Evolutionary conservation across 1,284 basidiomycete genomes (phyloP), one percentile per base, ranked within the genome.

Genomic region (Naganishia sp.): DNA sequence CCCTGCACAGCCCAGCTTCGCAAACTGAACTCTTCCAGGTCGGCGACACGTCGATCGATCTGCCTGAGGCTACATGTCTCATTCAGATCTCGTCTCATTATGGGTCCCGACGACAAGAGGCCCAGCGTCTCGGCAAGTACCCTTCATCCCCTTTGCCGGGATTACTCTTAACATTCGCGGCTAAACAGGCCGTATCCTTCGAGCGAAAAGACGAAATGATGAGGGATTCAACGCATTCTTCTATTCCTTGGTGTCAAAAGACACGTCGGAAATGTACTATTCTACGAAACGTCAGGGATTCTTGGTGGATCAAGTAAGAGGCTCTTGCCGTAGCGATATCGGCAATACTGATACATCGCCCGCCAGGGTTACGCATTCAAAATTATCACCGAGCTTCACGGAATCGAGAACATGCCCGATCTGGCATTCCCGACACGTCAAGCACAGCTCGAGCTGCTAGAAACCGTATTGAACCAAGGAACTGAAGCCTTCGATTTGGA

Each of bases 31-130:
- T 21, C 23, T 69, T 67, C 72, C 63, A 92, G 90, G 94, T 99
- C 72, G 96, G 96, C 74, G 96, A 99, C 79, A 99, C 96, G 39
- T 98, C 94, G 49, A 99, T 99, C 78, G 96, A 99, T 83, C 82
- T 99, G 62, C 96, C 96, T 31, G 96, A 99, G 82, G 96, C 96
- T 56, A 99, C 96, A 7, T 99, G 96, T 80, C 86, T 99, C 69
- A 99, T 99, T 72, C 96, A 99, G 82, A 98, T 99, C 71, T 97
- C 94, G n/a, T 96, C 94, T 18, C 96, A 99, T 81, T 99, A 99
- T 80, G 96, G 96, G 28, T 98, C 95, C 46, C 89, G 96, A 69
- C 84, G 96, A 71, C 96, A 99, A 81, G 96, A 99, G 80, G 96
- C 96, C 6, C 96, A 99, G 78, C 85, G 96, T 68, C 82, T 99